Percentiles rank a stretch among this genome's conserved stretches.
These are phyloP conservation scores for Botryosphaeria dothidea DNA, from an alignment of 2,329 filamentous ascomycete species.

Conservation along the genomic window DNA sequence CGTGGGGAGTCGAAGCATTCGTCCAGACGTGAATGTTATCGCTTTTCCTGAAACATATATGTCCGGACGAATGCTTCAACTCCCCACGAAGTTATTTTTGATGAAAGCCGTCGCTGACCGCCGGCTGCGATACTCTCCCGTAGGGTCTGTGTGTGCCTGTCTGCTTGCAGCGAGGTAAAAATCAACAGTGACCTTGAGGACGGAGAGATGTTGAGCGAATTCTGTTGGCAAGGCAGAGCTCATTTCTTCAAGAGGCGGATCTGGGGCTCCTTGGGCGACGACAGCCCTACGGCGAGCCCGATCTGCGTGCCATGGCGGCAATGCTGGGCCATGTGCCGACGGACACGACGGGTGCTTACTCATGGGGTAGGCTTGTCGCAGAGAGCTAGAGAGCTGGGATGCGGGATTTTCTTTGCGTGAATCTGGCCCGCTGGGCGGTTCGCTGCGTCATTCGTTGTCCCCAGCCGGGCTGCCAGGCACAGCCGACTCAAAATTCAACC, in stretches of 20 bases:
- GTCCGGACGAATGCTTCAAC: too few relatives aligned
- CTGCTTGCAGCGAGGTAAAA: too few relatives aligned
- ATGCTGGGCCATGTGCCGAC: neutral
- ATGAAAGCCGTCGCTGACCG: too few relatives aligned
- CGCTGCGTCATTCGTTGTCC: too few relatives aligned
- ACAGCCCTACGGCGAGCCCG: slow-evolving; percentile 4
- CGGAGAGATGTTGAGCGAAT: neutral
- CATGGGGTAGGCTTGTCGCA: neutral
- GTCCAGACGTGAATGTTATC: too few relatives aligned
- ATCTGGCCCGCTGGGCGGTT: too few relatives aligned
- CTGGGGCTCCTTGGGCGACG: neutral
- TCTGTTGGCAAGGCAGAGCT: neutral
- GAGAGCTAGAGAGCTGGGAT: slow-evolving; percentile 10
- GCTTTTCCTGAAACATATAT: too few relatives aligned
- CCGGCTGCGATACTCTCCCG: too few relatives aligned
- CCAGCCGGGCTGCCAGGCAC: slow-evolving; percentile 1
- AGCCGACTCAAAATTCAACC: slow-evolving; percentile 20
- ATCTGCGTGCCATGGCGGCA: neutral
- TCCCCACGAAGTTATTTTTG: too few relatives aligned
- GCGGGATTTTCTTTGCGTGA: slow-evolving; percentile 17
- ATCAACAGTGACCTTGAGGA: too few relatives aligned
- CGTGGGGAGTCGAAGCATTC: too few relatives aligned
- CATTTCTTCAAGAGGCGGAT: neutral
- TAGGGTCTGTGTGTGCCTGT: neutral
- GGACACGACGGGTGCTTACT: neutral